Evolutionary conservation across 306 rosid genomes (phyloP).

Genomic region (Mucuna pruriens): DNA sequence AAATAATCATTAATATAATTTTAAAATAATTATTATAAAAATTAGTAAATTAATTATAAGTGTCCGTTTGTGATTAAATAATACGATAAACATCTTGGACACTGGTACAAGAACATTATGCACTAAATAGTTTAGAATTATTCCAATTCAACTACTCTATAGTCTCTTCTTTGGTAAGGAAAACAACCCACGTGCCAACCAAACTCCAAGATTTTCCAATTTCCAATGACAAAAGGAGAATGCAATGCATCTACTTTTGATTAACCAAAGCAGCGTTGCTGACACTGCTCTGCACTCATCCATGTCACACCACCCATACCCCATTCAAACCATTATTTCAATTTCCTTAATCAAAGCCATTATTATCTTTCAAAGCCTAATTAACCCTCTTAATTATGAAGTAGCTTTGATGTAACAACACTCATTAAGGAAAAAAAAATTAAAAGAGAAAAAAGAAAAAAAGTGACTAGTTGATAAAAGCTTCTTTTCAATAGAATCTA

Average conservation of each 20-base stretch:
- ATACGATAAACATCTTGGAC: too few relatives aligned
- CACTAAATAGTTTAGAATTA: background rate
- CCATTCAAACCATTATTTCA: conserved; percentile 5
- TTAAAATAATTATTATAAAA: too few relatives aligned
- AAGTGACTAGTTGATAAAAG: background rate
- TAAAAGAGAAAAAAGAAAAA: conserved; percentile 20
- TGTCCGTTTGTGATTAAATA: too few relatives aligned
- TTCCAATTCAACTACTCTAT: conserved; percentile 12
- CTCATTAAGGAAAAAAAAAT: conserved; percentile 8
- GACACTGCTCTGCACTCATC: conserved; percentile 59
- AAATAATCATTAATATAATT: too few relatives aligned
- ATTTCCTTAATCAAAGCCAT: conserved; percentile 39
- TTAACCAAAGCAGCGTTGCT: conserved; percentile 42
- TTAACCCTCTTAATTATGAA: conserved; percentile 19
- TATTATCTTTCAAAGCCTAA: conserved; percentile 16
- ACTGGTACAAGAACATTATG: too few relatives aligned
- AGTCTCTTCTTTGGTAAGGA: conserved; percentile 62
- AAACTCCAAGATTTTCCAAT: conserved; percentile 46
- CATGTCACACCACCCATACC: conserved; percentile 51
- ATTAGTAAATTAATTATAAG: too few relatives aligned
- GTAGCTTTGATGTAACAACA: background rate
- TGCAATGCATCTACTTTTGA: conserved; percentile 43
- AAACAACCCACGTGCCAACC: conserved; percentile 72
- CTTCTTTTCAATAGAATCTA: conserved; percentile 39
- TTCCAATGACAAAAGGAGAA: conserved; percentile 36